Conservation (phyloP, 78 protist species). For the Thecamonas trahens region DNA sequence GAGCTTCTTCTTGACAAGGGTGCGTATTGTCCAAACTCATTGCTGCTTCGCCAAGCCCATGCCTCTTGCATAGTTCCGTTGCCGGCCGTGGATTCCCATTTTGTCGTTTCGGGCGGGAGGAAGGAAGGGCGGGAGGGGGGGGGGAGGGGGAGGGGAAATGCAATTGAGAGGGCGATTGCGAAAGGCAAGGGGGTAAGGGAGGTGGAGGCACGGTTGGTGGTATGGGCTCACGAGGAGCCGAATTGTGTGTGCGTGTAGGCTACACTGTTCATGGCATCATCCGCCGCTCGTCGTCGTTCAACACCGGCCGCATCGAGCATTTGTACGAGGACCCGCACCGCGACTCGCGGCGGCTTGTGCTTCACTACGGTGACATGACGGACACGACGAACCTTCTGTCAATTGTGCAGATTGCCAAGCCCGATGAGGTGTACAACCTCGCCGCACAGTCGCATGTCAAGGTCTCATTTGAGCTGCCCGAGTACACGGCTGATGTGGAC, state of each 20-base stretch:
- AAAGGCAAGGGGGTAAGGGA: no score
- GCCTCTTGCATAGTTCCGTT: no score
- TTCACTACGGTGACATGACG: constrained; percentile 88
- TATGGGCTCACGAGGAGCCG: no score
- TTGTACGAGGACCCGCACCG: constrained; percentile 20
- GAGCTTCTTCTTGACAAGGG: constrained; percentile 84
- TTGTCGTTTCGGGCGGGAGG: no score
- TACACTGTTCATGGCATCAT: constrained; percentile 87
- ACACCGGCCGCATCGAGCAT: constrained; percentile 79
- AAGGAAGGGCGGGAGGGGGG: no score
- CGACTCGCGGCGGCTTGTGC: neutral
- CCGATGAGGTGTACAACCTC: constrained; percentile 80
- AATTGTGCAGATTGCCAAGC: constrained; percentile 51
- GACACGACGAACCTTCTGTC: constrained; percentile 47
- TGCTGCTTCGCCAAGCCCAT: no score
- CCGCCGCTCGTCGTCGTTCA: constrained; percentile 76
- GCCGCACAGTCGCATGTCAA: constrained; percentile 80
- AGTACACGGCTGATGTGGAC: constrained; percentile 86
- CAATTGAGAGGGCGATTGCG: no score
- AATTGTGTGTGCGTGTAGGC: no score
- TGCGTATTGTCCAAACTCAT: no score
- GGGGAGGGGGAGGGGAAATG: no score
- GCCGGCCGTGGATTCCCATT: no score
- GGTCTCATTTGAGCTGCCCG: constrained; percentile 84
- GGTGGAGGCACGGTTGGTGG: no score